A percentile compares a stretch with the other conserved stretches of the same genome.
phyloP scores from a whole-genome alignment of 352 stramenopile species.

The Elongisporangium senticosum region DNA sequence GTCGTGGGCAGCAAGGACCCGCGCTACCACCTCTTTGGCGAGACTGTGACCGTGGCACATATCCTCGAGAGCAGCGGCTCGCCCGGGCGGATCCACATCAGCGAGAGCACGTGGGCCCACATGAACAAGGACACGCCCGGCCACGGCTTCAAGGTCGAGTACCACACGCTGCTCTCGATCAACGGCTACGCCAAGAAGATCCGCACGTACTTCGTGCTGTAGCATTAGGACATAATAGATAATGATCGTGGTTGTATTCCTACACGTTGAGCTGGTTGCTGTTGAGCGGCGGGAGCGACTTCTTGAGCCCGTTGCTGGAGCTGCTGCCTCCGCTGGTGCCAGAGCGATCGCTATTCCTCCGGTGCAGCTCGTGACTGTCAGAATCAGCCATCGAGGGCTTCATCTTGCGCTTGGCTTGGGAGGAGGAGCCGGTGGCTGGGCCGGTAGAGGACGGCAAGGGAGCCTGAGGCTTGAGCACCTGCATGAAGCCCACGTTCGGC shows the following conservation, averaged over 20 bases:
- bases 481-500: slow-evolving; percentile 85
- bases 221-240: slow-evolving; percentile 9
- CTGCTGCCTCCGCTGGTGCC: slow-evolving; percentile 8
- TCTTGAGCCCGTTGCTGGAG: slow-evolving; percentile 17
- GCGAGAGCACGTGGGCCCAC: slow-evolving; percentile 66
- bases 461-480: slow-evolving; percentile 82
- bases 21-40: slow-evolving; percentile 82
- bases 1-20: slow-evolving; percentile 82
- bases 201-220: slow-evolving; percentile 72
- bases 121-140: slow-evolving; percentile 80
- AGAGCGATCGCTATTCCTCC: slow-evolving; percentile 38
- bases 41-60: slow-evolving; percentile 82
- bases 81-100: slow-evolving; percentile 77
- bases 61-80: slow-evolving; percentile 75
- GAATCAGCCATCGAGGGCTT: slow-evolving; percentile 20
- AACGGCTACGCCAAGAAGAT: slow-evolving; percentile 72
- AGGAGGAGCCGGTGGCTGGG: slow-evolving; percentile 11
- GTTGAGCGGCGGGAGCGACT: slow-evolving; percentile 40
- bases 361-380: slow-evolving; percentile 24
- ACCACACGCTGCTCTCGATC: slow-evolving; percentile 76
- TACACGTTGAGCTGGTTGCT: slow-evolving; percentile 39
- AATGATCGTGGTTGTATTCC: neutral
- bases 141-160: slow-evolving; percentile 81
- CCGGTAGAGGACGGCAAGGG: slow-evolving; percentile 27
- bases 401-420: slow-evolving; percentile 30